Base-by-base conservation (phyloP, 1,284 basidiomycete species). In the Ceratobasidium sp. region DNA sequence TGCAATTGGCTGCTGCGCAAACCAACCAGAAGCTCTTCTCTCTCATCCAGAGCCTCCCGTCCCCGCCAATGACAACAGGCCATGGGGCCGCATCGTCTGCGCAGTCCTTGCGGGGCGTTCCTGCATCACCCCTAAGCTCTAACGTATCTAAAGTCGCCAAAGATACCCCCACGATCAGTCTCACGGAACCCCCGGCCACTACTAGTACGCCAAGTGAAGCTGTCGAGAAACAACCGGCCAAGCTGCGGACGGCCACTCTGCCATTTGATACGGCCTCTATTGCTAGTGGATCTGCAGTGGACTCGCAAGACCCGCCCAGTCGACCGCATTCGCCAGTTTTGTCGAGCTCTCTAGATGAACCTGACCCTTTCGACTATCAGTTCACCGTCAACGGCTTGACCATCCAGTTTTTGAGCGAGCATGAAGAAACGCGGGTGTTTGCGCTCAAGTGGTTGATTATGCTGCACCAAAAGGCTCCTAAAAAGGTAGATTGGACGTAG, bases 371-470 rank as follows among this genome's bases (percentile, higher is more conserved):
- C 77, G 95, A 98, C 79, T 97, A 97, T 78, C 90, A 93, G 75
- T 86, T 88, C 23, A 98, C 95, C 0, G 95, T 99, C 67, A 94
- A 92, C 78, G 92, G 92, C 59, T 82, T 99, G 75, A 98, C 95
- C 0, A 83, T 97, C 66, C 95, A 98, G 78, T 95, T 99, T 78
- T 80, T 98, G 79, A 96, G 94, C 80, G 95, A 98, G 80, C 94
- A 95, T 78, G 96, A 97, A 78, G 95, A 98, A 79, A 98, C 97
- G 0, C 84, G 96, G 51, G 93, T 99, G 6, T 94, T 95, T 28
- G 95, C 96, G 3, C 83, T 99, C 76, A 95, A 97, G 81, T 99
- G 97, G 97, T 83, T 99, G 38, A 89, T 98, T 63, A 99, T 99
- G 97, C 83, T 99, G 67, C 97, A 99, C 81, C 92, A 95, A 79